Base-by-base conservation (phyloP, 73 alveolate species). In the Paramecium octaurelia region DNA sequence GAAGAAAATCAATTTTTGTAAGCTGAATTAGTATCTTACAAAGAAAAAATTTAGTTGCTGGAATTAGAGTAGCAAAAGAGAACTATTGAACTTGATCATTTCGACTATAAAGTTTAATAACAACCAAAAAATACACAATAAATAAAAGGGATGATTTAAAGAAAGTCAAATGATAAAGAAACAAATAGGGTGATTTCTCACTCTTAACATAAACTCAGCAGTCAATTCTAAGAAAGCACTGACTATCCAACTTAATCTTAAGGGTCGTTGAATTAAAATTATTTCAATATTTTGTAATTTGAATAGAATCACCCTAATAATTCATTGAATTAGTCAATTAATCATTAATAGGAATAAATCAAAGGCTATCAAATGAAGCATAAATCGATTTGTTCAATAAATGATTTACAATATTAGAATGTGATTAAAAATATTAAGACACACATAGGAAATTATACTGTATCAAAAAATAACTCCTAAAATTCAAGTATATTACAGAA, bases 201-300 rank as follows among this genome's bases (percentile, higher is more conserved):
- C 46, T 80, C 91, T 6, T 75, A 80, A 80, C 91, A 80, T 80
- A 80, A 80, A 46, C 24, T 80, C 20, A 48, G 70, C 24, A 80
- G 75, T 35, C 16, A 80, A 20, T 24, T 43, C 16, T 24, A 44
- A 14, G 91, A 80, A 44, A 24, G 48, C 16, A 48, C 91, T 80
- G 87, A 73, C 16, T 73, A 73, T 20, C 91, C 91, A 27, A 80
- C 91, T 6, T 80, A 80, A 48, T 80, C 91, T 8, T 46, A 80
- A 24, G 91, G 91, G 6, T 80, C 91, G 1, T 80, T 80, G 57
- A 80, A 80, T 44, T 44, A 80, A 29, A 80, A 80, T 18, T 80
- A 80, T 80, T 44, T 80, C 50, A 80, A 80, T 80, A 42, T 44
- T 24, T 14, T 80, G 21, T 8, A 42, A 48, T 80, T 23, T 73